These are phyloP conservation scores for Huntiella omanensis DNA, from an alignment of 2,329 filamentous ascomycete genomes.

Conservation along the genomic window DNA sequence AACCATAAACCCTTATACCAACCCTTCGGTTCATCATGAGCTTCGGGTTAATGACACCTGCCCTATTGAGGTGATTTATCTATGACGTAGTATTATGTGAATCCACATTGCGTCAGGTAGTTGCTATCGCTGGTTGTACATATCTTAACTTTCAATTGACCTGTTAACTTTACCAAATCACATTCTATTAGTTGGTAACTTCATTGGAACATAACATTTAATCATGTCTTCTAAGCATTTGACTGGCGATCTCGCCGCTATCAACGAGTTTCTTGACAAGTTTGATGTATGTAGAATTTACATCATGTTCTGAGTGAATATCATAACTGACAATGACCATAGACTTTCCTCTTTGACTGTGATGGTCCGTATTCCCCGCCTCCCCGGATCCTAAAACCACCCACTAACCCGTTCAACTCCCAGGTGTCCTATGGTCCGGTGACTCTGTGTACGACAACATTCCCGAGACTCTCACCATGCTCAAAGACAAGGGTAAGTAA, in stretches of 20 bases:
- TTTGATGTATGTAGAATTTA: slow-evolving; percentile 60
- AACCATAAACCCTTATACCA: too few species aligned
- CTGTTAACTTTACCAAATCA: background rate
- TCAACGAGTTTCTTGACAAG: slow-evolving; percentile 67
- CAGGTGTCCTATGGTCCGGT: slow-evolving; percentile 92
- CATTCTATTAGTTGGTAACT: background rate
- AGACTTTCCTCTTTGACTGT: slow-evolving; percentile 92
- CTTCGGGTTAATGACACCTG: too few species aligned
- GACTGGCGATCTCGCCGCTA: slow-evolving; percentile 57
- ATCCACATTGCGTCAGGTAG: too few species aligned
- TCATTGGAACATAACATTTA: background rate
- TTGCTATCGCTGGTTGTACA: too few species aligned
- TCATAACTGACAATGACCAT: slow-evolving; percentile 12
- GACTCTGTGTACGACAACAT: slow-evolving; percentile 74
- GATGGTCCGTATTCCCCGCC: slow-evolving; percentile 38
- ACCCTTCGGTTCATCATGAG: too few species aligned
- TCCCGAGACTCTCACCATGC: slow-evolving; percentile 65
- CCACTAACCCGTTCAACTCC: background rate
- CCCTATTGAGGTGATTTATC: too few species aligned
- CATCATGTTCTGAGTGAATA: background rate
- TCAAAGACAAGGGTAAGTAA: slow-evolving; percentile 55
- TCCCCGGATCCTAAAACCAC: background rate
- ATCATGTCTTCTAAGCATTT: slow-evolving; percentile 40
- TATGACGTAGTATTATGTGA: too few species aligned
- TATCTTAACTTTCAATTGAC: background rate